Base-by-base conservation (phyloP, 2,329 filamentous ascomycete species). In the Tothia fuscella region DNA sequence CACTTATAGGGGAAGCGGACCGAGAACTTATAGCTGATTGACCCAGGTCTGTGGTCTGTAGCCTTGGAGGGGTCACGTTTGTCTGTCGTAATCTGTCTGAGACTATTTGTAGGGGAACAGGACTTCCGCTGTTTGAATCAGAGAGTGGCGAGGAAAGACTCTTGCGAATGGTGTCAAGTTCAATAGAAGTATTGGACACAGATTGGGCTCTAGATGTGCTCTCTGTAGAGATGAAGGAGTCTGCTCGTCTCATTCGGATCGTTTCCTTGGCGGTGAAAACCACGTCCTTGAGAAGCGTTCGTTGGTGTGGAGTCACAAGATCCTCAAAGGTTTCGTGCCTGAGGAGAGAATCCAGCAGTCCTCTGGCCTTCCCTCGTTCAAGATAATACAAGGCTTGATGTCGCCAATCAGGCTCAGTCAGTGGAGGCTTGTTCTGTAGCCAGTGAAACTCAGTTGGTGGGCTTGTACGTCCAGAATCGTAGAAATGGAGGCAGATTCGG, bases 351-450 rank as follows among this genome's bases (percentile, higher is more conserved):
- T 47, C 41, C 6, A 47, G 43, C 4, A 47, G 19, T 4, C 42
- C 37, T 34, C 45, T 26, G 9, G 42, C 38, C 29, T 43, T 30
- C 3, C 45, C 45, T 35, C 45, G 45, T 33, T 47, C 45, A 9
- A 47, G 28, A 20, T 38, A 47, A 14, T 47, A 21, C 21, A 47
- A 39, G 14, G 45, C 45, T 41, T 47, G 45, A 26, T 45, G 42
- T 13, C 24, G 35, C 45, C 45, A 47, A 17, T 42, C 38, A 3
- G 14, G 25, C 6, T 38, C 35, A 6, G 34, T 29, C 6, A 47
- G 30, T n/a, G 20, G 17, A 22, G 38, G 39, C 22, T 37, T 37
- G 22, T 24, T 37, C 5, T 32, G 30, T n/a, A n/a, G n/a, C n/a
- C n/a, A n/a, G n/a, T n/a, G n/a, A 25, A 37, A 37, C 6, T 37